Base-by-base conservation (phyloP, 2,329 filamentous ascomycete species). In the Penicillium sp. region DNA sequence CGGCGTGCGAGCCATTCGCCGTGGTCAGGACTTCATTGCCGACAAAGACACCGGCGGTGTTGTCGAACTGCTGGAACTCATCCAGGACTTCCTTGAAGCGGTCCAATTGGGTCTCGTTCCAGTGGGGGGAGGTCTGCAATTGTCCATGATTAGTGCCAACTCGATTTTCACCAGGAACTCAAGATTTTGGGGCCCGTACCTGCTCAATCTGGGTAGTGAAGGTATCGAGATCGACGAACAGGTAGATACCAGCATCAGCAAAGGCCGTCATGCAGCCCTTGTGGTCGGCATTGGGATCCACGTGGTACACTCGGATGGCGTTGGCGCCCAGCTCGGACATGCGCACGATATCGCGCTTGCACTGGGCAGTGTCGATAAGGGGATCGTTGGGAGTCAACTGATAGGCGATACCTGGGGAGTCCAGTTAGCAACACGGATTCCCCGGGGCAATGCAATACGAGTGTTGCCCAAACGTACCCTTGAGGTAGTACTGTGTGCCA, bases 261-360 rank as follows among this genome's bases (percentile, higher is more conserved):
- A 97, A 91, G 1, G 88, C 89, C 58, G 83, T 83, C 91, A 97
- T 96, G 80, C 92, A 97, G 22, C 84, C 89, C 61, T 86, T 83
- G 77, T 97, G 93, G 74, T 94, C 82, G 35, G 80, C 86, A 2
- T 79, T 76, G 1, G 91, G 81, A 70, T 96, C 89, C 64, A 97
- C 91, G 73, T 96, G 92, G 78, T 97, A 97, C 61, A 95, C 90
- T 60, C 93, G 91, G 72, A 96, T 92, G 33, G 90, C 85, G 76
- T 96, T 96, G 74, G 90, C 87, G 65, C 91, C 92, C 58, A 97
- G 82, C 19, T 88, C 86, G 76, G 91, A 85, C 91, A 96, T 96
- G 72, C 93, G 83, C 17, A 81, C 75, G 45, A 89, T 89, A 80
- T 97, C 93, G 68, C 88, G 86, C 70, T 84, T 77, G 81, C 92